These are phyloP conservation scores for Aspergillus felis DNA, from an alignment of 2,329 filamentous ascomycete genomes.

Conservation along the genomic window DNA sequence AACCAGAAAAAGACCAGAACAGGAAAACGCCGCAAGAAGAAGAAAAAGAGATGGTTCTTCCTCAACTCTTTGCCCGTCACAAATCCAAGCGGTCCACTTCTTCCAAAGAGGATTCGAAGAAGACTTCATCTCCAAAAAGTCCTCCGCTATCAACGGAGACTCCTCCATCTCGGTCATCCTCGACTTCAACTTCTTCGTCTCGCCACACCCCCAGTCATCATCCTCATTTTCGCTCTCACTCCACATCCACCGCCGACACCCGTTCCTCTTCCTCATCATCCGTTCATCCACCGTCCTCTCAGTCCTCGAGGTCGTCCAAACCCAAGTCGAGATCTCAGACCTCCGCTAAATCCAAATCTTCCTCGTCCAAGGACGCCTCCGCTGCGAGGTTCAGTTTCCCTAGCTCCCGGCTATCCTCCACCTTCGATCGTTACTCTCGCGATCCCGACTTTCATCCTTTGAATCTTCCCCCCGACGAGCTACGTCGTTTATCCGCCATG, in stretches of 20 bases:
- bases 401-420: conserved; percentile 8
- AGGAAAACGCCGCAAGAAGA: conserved; percentile 18
- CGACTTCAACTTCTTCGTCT: conserved; percentile 1
- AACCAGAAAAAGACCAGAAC: background rate
- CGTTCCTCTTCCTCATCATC: conserved; percentile 3
- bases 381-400: conserved; percentile 30
- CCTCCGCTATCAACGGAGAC: conserved; percentile 1
- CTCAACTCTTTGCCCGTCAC: conserved; percentile 37
- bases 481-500: conserved; percentile 67
- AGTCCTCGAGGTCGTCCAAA: conserved; percentile 18
- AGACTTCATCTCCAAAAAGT: background rate
- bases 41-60: conserved; percentile 30
- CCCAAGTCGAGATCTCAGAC: conserved; percentile 12
- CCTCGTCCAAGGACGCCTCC: conserved; percentile 23
- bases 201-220: conserved; percentile 5
- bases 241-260: conserved; percentile 5
- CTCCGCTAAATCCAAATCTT: conserved; percentile 31
- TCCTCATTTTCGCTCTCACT: conserved; percentile 1
- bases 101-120: conserved; percentile 9
- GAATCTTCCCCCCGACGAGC: conserved; percentile 85
- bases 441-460: conserved; percentile 73
- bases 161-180: background rate
- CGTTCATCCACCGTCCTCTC: conserved; percentile 10
- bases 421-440: conserved; percentile 29
- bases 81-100: conserved; percentile 14